Evolutionary conservation across 2,329 filamentous ascomycete genomes (phyloP), one percentile per base, ranked within the genome.

Genomic region (Neonectria coccinea): DNA sequence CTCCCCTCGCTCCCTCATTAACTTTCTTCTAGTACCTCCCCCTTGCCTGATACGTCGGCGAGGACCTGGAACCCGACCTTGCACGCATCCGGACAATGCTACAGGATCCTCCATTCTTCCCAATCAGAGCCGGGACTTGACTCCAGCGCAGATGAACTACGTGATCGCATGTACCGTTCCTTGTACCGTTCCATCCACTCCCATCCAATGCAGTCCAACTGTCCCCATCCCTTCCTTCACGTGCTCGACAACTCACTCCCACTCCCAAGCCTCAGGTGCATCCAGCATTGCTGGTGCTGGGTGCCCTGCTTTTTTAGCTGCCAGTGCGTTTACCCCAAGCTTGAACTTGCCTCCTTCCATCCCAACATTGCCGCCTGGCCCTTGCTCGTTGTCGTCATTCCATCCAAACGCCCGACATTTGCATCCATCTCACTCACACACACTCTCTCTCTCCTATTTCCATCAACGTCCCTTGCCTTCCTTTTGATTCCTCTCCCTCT

Each of bases 341-440:
- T 20, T 42, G 39, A 42, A 56, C 56, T 51, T 44, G 18, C 11
- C 50, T 45, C 41, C 44, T 48, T 44, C 12, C 45, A 25, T 22
- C 53, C 55, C 55, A 22, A 47, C 56, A 44, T 33, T 56, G 33
- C 47, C 47, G 29, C 33, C 44, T 25, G 29, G 36, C 27, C 44
- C 44, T 50, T 48, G 55, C 29, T 53, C 61, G 44, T 64, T 64
- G 56, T 56, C 51, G 51, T 64, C 56, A 59, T 64, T 58, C 20
- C 22, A 22, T 48, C 50, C 36, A 10, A 59, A 63, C 51, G 33
- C 22, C 56, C 31, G 33, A 22, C 52, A 31, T 36, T 50, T 20
- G 51, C 53, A 48, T 25, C 25, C 25, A 25, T 25, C 25, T 25
- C 5, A 25, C 25, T 25, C 25, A 25, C 25, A 20, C 20, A 20